Base-by-base conservation (phyloP, 2,329 filamentous ascomycete genomes). In the Talaromyces sp. region DNA sequence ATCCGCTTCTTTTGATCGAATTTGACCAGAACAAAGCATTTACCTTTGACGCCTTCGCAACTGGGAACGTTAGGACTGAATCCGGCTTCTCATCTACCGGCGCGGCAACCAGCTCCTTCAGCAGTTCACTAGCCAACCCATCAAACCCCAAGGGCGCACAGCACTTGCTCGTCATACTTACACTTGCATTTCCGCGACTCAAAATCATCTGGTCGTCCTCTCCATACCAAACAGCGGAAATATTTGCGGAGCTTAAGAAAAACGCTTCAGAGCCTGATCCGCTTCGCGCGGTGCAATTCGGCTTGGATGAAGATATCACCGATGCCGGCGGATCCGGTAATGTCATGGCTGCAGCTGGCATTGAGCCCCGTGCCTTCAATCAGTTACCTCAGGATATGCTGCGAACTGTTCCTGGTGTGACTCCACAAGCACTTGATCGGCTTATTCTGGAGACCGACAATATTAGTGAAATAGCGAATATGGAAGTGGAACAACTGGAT, bases 1-100 rank as follows among this genome's bases (percentile, higher is more conserved):
- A 76, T 60, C 88, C 91, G 0, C 90, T 97, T 84, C 85, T 99
- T 6, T 84, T 99, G 40, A 97, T 99, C 67, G 94, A 99, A 73
- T 99, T 99, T 71, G 92, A 97, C 70, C 89, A 96, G 69, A 93
- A 96, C 77, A 97, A 96, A 72, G 93, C 90, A 3, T 99, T 99
- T 73, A 97, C 92, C 0, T 86, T 99, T 14, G 94, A 93, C 70
- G 88, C 89, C 0, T 76, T 76, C 58, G 65, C 70, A 3, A 72
- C 71, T 24, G 62, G 70, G 27, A 65, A 70, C 82, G 67, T 72
- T 59, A 67, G 78, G 55, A 72, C 72, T 19, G 70, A 91, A 64
- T 86, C 87, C 44, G 86, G 70, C 17, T 73, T 74, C 52, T 71
- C 71, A 3, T 69, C 70, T 16, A 65, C 70, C n/a, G 68, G 69